Conservation (phyloP, 768 basidiomycete species). For the Boletus subcaerulescens region DNA sequence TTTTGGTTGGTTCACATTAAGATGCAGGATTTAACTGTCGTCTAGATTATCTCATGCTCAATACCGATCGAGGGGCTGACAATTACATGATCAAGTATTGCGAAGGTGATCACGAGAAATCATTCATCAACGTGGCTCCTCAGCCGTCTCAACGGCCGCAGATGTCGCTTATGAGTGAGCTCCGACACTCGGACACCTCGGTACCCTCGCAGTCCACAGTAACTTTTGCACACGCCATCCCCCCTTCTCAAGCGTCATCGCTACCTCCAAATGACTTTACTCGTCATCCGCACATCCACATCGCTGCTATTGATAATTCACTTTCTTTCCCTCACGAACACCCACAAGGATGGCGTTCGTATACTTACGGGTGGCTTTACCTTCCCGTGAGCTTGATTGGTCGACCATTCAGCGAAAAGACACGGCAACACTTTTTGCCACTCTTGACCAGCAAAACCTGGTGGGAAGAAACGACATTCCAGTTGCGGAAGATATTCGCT, state of each 20-base stretch:
- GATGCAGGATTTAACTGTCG: background rate
- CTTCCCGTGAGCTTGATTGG: conserved; percentile 84
- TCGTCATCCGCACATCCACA: conserved; percentile 77
- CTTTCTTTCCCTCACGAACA: conserved; percentile 91
- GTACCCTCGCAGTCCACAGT: conserved; percentile 38
- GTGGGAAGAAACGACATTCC: conserved; percentile 87
- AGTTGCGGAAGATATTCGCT: conserved; percentile 72
- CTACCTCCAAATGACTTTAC: conserved; percentile 42
- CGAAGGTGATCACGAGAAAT: conserved; percentile 75
- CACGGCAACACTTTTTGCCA: conserved; percentile 78
- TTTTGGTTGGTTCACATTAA: background rate
- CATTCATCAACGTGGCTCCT: conserved; percentile 76
- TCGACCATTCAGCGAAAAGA: conserved; percentile 79
- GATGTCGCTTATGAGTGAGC: conserved; percentile 74
- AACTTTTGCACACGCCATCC: conserved; percentile 38
- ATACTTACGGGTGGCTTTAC: conserved; percentile 87
- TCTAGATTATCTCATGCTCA: conserved; percentile 86
- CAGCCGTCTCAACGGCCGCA: conserved; percentile 61
- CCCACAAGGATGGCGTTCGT: conserved; percentile 75
- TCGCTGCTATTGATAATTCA: conserved; percentile 92
- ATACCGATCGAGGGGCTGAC: conserved; percentile 83
- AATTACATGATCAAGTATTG: conserved; percentile 94
- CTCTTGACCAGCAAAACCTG: conserved; percentile 78
- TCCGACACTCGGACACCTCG: conserved; percentile 47
- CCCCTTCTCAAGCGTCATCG: conserved; percentile 37